Base-by-base conservation (phyloP, 345 rosid species). In the Citropsis articulata region DNA sequence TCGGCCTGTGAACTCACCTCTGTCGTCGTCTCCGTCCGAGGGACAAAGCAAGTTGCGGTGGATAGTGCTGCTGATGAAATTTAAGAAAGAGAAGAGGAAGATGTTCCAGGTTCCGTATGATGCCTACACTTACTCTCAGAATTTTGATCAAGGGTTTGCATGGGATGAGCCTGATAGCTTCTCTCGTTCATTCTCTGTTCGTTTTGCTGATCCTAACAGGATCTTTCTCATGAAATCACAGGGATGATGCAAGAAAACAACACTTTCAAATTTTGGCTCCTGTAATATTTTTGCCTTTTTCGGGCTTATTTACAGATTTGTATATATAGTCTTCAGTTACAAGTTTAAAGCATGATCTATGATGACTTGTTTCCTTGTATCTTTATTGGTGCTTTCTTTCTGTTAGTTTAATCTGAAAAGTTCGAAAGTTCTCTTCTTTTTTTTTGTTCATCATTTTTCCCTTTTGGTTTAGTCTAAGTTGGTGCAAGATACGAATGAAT, bases 71-170 rank as follows among this genome's bases (percentile, higher is more conserved):
- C 86, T 86, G 89, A 50, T 77, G 83, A 86, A 77, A 80, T 55
- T 87, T 0, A 82, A 60, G 87, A 83, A 78, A 59, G 86, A 83
- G 59, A 83, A 80, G 84, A 63, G 30, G 76, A 83, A 75, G 80
- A 35, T 83, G 13, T 79, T 85, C 16, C 78, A 61, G 14, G 79
- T 71, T 31, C 78, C 82, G 8, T 89, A 86, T 66, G 85, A 89
- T 77, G 77, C 77, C 24, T 33, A 27, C 77, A 83, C 69, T 18
- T 89, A 89, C 76, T 72, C 70, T 2, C 82, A 84, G 86, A 89
- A 89, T 80, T 89, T 89, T 50, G 90, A 89, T 78, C 84, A 82
- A 48, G 92, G 89, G 48, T 56, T 72, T 19, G 76, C 85, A 5
- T 69, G 80, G 79, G 83, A 86, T 63, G 92, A 84, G 33, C 89